These are phyloP conservation scores for Calonectria hongkongensis DNA, from an alignment of 2,329 filamentous ascomycete species.

Conservation along the genomic window DNA sequence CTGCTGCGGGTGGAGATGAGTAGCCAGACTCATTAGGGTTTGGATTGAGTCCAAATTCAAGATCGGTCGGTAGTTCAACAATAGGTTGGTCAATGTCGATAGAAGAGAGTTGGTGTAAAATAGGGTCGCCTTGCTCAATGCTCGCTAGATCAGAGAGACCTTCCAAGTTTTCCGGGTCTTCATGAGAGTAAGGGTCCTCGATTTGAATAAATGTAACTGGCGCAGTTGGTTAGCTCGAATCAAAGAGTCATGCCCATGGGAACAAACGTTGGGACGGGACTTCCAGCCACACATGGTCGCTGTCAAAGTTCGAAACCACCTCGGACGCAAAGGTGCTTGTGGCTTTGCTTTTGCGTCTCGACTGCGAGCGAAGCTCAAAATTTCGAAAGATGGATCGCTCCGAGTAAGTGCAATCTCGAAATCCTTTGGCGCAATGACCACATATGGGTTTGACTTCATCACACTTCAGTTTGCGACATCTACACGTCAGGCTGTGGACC, in stretches of 20 bases:
- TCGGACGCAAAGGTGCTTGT: background rate
- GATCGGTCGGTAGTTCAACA: background rate
- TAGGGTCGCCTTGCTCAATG: background rate
- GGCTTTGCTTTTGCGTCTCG: background rate
- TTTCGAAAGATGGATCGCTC: conserved; percentile 47
- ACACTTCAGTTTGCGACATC: conserved; percentile 54
- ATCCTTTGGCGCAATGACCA: conserved; percentile 47
- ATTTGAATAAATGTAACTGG: conserved; percentile 46
- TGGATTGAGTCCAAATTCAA: background rate
- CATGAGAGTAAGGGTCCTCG: conserved; percentile 33
- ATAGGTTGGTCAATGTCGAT: background rate
- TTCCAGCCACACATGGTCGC: conserved; percentile 45
- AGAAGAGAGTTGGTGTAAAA: background rate
- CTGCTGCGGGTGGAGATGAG: background rate
- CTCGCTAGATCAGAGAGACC: background rate
- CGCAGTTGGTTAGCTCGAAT: background rate
- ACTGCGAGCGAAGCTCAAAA: conserved; percentile 28
- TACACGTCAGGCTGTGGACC: conserved; percentile 46
- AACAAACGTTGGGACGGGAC: conserved; percentile 45
- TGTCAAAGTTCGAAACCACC: conserved; percentile 31
- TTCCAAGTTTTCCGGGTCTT: background rate
- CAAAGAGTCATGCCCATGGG: rapidly evolving
- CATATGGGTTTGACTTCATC: conserved; percentile 51
- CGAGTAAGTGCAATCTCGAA: conserved; percentile 43
- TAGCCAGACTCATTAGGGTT: background rate